phyloP scores from a whole-genome alignment of 2,329 filamentous ascomycete species.

The Lizonia empirigonia region DNA sequence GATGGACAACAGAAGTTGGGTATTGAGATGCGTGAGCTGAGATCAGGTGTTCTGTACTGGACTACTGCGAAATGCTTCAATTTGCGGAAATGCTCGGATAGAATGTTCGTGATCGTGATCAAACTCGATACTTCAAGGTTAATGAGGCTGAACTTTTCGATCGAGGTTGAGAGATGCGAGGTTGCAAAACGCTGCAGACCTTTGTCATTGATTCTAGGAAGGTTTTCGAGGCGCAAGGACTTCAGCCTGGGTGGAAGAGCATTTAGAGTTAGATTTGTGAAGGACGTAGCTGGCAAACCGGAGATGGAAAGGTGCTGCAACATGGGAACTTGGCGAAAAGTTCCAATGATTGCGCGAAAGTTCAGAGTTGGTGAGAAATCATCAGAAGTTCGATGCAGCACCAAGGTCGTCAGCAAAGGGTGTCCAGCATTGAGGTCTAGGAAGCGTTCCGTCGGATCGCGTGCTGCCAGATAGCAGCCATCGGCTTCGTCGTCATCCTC shows the following conservation, averaged over 20 bases:
- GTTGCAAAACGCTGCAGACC: conserved; percentile 60
- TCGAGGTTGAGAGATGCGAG: conserved; percentile 51
- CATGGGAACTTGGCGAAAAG: conserved; percentile 59
- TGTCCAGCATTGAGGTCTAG: conserved; percentile 60
- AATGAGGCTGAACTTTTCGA: conserved; percentile 58
- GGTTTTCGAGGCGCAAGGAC: conserved; percentile 61
- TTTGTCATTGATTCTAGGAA: conserved; percentile 61
- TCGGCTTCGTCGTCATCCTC: conserved; percentile 41
- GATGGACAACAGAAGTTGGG: conserved; percentile 56
- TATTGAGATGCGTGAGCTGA: conserved; percentile 51
- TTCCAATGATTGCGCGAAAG: conserved; percentile 60
- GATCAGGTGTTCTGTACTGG: conserved; percentile 56
- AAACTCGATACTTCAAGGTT: conserved; percentile 60
- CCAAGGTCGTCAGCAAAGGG: conserved; percentile 58
- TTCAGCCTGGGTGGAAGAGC: conserved; percentile 56
- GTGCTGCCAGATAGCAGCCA: conserved; percentile 45
- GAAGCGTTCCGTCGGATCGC: conserved; percentile 60
- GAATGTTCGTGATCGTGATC: conserved; percentile 58
- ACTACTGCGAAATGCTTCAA: conserved; percentile 59
- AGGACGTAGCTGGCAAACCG: conserved; percentile 60
- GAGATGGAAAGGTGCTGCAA: conserved; percentile 61
- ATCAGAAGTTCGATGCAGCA: conserved; percentile 50
- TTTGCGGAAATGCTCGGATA: conserved; percentile 51
- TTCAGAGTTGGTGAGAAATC: conserved; percentile 52
- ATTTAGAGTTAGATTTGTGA: conserved; percentile 60